A percentile compares a stretch with the other conserved stretches of the same genome.
phyloP scores from a whole-genome alignment of 306 rosid species.

The Gillenia trifoliata region DNA sequence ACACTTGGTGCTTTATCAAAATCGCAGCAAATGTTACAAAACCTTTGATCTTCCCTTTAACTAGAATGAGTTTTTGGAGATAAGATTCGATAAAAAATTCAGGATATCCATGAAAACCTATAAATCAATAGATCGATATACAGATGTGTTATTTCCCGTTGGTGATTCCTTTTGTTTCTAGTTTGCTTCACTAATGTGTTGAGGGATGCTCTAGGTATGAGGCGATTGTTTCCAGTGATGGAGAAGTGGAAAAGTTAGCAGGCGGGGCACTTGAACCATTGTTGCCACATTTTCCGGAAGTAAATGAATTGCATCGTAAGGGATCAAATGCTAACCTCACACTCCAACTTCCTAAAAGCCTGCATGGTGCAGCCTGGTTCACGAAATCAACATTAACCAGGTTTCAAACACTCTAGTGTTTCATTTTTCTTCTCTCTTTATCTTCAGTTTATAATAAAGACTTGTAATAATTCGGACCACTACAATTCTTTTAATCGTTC shows the following conservation, averaged over 20 bases:
- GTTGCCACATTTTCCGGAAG: conserved; percentile 59
- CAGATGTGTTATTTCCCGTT: neutral
- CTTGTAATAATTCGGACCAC: neutral
- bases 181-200: neutral
- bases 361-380: conserved; percentile 66
- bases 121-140: neutral
- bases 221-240: conserved; percentile 46
- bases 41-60: neutral
- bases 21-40: too few relatives aligned
- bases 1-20: neutral
- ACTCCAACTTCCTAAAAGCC: conserved; percentile 50
- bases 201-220: conserved; percentile 53
- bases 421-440: conserved; percentile 4
- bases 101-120: neutral
- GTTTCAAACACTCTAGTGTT: conserved; percentile 36
- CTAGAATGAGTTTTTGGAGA: neutral
- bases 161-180: neutral
- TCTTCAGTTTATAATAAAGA: neutral
- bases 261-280: conserved; percentile 61
- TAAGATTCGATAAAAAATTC: neutral
- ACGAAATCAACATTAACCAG: conserved; percentile 73
- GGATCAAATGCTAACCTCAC: conserved; percentile 57
- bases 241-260: conserved; percentile 47
- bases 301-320: conserved; percentile 44
- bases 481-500: neutral